Evolutionary conservation across 1,284 basidiomycete species (phyloP).

Genomic region (Trichosporon sp.): DNA sequence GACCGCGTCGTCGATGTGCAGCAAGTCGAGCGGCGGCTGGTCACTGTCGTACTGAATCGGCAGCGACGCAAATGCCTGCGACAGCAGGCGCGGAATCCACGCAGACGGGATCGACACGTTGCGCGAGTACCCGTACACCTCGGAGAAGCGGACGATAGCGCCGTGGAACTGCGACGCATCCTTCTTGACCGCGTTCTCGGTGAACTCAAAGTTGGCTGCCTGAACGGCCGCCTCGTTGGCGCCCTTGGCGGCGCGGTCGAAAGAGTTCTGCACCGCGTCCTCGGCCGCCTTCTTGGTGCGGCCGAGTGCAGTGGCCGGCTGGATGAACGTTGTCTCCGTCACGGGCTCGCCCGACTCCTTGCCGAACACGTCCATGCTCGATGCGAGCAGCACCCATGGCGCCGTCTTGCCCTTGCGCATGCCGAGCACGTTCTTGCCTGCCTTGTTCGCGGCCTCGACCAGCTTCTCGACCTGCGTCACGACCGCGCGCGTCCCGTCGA

Average conservation of each 20-base stretch:
- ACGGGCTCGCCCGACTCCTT: conserved; percentile 9
- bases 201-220: not conserved
- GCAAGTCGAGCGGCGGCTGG: conserved; percentile 31
- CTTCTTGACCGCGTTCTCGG: not conserved
- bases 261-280: conserved; percentile 20
- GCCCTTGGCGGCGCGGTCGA: conserved; percentile 4
- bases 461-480: conserved; percentile 25
- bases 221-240: not conserved
- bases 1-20: conserved; percentile 43
- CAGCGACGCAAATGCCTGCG: conserved; percentile 37
- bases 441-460: not conserved
- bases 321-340: conserved; percentile 22
- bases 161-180: conserved; percentile 5
- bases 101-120: conserved; percentile 30
- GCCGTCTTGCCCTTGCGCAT: conserved; percentile 4
- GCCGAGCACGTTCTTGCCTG: conserved; percentile 7
- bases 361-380: conserved; percentile 42
- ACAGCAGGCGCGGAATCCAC: conserved; percentile 39
- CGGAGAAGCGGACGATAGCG: conserved; percentile 39
- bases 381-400: conserved; percentile 44
- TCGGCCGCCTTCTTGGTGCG: conserved; percentile 40
- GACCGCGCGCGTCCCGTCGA: conserved; percentile 33
- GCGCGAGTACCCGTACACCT: conserved; percentile 42
- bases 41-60: conserved; percentile 44
- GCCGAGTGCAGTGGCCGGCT: conserved; percentile 32